These are phyloP conservation scores for Ilyonectria destructans DNA, from an alignment of 2,329 filamentous ascomycete genomes.

Conservation along the genomic window DNA sequence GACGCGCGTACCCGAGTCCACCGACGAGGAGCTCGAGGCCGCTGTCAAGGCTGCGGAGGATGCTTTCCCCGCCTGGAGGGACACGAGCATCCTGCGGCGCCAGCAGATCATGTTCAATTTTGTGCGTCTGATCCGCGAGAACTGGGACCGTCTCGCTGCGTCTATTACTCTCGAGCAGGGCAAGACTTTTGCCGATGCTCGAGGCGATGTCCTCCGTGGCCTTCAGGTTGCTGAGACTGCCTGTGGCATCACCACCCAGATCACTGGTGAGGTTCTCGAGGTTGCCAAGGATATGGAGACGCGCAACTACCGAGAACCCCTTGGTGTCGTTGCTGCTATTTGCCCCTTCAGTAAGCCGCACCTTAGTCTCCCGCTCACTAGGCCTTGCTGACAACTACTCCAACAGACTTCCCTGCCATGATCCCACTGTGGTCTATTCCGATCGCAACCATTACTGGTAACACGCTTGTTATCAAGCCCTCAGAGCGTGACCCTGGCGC, in stretches of 20 bases:
- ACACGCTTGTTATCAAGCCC: constrained; percentile 84
- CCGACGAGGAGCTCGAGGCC: constrained; percentile 76
- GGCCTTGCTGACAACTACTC: neutral
- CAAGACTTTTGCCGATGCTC: constrained; percentile 83
- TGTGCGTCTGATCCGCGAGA: constrained; percentile 78
- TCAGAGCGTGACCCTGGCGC: constrained; percentile 85
- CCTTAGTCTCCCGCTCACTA: too few species aligned
- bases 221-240: constrained; percentile 83
- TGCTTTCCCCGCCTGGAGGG: constrained; percentile 78
- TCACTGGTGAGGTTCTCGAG: constrained; percentile 82
- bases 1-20: constrained; percentile 80
- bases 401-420: constrained; percentile 84
- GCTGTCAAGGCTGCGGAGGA: constrained; percentile 79
- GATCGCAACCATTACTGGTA: constrained; percentile 84
- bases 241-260: constrained; percentile 79
- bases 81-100: constrained; percentile 75
- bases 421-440: constrained; percentile 87
- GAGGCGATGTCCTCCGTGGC: constrained; percentile 80
- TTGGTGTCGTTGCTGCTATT: constrained; percentile 81
- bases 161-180: constrained; percentile 84
- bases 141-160: constrained; percentile 82
- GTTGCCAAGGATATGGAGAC: constrained; percentile 87
- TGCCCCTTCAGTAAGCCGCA: constrained; percentile 78
- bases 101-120: constrained; percentile 87
- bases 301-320: constrained; percentile 78